A percentile compares a stretch with the other conserved stretches of the same genome.
These are phyloP conservation scores for Emmonsiellopsis sp. DNA, from an alignment of 2,329 filamentous ascomycete genomes.

Conservation along the genomic window DNA sequence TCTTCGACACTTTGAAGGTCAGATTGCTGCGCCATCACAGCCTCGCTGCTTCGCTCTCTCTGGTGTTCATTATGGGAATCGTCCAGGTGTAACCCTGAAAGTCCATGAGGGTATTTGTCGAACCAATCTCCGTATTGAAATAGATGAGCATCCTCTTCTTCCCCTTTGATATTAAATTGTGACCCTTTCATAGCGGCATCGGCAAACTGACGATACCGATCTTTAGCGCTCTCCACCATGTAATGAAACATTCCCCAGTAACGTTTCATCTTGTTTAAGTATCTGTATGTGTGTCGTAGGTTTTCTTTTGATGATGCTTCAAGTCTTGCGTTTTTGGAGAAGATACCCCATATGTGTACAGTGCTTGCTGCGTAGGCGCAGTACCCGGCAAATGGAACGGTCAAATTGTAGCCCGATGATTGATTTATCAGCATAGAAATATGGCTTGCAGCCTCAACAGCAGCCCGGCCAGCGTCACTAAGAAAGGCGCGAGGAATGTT, in stretches of 20 bases:
- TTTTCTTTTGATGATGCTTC: conserved; percentile 75
- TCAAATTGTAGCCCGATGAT: conserved; percentile 67
- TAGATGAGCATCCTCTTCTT: conserved; percentile 49
- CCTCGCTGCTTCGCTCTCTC: conserved; percentile 75
- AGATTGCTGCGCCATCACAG: conserved; percentile 76
- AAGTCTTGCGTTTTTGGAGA: conserved; percentile 69
- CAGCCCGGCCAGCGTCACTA: conserved; percentile 62
- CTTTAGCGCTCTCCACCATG: conserved; percentile 85
- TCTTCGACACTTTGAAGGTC: conserved; percentile 92
- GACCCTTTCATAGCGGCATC: conserved; percentile 64
- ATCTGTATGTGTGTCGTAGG: conserved; percentile 78
- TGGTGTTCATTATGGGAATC: conserved; percentile 60
- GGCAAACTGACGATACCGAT: conserved; percentile 75
- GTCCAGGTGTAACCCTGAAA: conserved; percentile 74
- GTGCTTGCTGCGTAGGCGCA: conserved; percentile 89
- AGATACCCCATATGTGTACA: conserved; percentile 87
- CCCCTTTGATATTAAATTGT: conserved; percentile 31
- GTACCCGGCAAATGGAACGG: conserved; percentile 89
- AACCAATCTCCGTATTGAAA: conserved; percentile 99
- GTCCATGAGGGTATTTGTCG: conserved; percentile 83
- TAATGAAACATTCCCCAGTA: conserved; percentile 99
- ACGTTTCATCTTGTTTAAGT: conserved; percentile 87
- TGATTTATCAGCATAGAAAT: conserved; percentile 80
- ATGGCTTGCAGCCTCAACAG: conserved; percentile 73
- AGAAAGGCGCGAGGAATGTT: conserved; percentile 73